phyloP scores from a whole-genome alignment of 495 filamentous ascomycete genomes.

The Aspergillus incahuasiensis region DNA sequence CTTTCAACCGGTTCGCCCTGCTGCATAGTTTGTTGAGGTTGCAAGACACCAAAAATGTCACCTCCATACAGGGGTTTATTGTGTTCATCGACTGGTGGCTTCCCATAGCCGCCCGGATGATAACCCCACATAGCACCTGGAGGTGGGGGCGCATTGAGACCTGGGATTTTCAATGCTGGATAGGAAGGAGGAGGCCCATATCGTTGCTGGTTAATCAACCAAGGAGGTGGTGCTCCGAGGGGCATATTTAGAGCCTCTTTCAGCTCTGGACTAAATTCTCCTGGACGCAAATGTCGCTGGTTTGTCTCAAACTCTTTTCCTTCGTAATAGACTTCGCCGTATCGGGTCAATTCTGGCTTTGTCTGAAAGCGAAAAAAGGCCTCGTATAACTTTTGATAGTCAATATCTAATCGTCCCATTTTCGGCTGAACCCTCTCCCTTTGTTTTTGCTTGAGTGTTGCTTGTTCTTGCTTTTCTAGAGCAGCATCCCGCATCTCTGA shows the following conservation, averaged over 20 bases:
- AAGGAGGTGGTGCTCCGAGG: slow-evolving; percentile 88
- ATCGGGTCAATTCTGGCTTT: slow-evolving; percentile 88
- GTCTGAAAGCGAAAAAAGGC: slow-evolving; percentile 97
- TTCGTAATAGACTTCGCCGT: slow-evolving; percentile 97
- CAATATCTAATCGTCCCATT: slow-evolving; percentile 95
- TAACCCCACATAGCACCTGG: slow-evolving; percentile 95
- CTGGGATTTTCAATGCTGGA: slow-evolving; percentile 85
- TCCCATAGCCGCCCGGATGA: slow-evolving; percentile 91
- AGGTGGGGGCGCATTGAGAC: slow-evolving; percentile 90
- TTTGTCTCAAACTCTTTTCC: slow-evolving; percentile 98
- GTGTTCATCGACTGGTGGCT: slow-evolving; percentile 89
- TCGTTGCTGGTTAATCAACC: slow-evolving; percentile 95
- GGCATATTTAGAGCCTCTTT: slow-evolving; percentile 93
- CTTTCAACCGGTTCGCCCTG: slow-evolving; percentile 80
- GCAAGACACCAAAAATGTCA: slow-evolving; percentile 84
- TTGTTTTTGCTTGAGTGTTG: slow-evolving; percentile 89
- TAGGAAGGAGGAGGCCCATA: slow-evolving; percentile 92
- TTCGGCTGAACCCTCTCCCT: slow-evolving; percentile 91
- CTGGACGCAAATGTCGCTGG: slow-evolving; percentile 79
- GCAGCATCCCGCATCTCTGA: slow-evolving; percentile 97
- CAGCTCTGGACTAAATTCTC: slow-evolving; percentile 83
- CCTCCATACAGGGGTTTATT: slow-evolving; percentile 87
- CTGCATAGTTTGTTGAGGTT: slow-evolving; percentile 55
- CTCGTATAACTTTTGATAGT: slow-evolving; percentile 96
- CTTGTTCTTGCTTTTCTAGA: slow-evolving; percentile 89